phyloP scores from a whole-genome alignment of 1,139 yeast genomes.

The Candida sp. region DNA sequence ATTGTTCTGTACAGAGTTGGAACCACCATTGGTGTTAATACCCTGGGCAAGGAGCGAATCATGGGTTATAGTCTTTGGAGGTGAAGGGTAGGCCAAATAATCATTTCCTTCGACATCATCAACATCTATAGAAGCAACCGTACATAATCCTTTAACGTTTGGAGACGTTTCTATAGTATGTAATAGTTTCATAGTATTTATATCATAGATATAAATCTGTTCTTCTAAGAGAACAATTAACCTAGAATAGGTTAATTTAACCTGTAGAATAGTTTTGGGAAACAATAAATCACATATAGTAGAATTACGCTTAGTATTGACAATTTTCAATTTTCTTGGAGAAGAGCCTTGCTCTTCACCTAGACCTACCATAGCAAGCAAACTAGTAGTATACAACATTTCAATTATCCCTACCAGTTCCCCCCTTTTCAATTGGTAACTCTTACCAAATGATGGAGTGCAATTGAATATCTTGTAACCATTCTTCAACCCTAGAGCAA shows the following conservation, averaged over 20 bases:
- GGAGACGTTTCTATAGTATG: slow-evolving; percentile 86
- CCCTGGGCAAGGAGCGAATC: slow-evolving; percentile 42
- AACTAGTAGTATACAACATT: slow-evolving; percentile 87
- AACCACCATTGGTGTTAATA: slow-evolving; percentile 44
- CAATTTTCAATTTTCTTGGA: slow-evolving; percentile 75
- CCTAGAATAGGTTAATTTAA: slow-evolving; percentile 71
- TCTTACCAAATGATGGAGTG: slow-evolving; percentile 77
- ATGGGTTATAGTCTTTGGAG: slow-evolving; percentile 51
- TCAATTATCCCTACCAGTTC: slow-evolving; percentile 76
- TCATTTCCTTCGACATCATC: slow-evolving; percentile 52
- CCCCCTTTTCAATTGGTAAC: slow-evolving; percentile 48
- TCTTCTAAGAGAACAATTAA: slow-evolving; percentile 77
- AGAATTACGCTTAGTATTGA: slow-evolving; percentile 73
- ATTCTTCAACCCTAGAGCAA: slow-evolving; percentile 72
- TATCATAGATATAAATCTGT: slow-evolving; percentile 87
- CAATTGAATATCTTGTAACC: slow-evolving; percentile 89
- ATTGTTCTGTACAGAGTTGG: slow-evolving; percentile 39
- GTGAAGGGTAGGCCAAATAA: slow-evolving; percentile 86
- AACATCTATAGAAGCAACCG: slow-evolving; percentile 57
- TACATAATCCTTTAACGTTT: slow-evolving; percentile 58
- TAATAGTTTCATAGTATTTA: slow-evolving; percentile 78
- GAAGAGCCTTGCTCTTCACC: slow-evolving; percentile 82
- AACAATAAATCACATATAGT: slow-evolving; percentile 86
- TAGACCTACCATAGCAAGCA: slow-evolving; percentile 81
- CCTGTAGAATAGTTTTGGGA: slow-evolving; percentile 78